Base-by-base conservation (phyloP, 768 basidiomycete genomes). In the Pluteus cervinus region DNA sequence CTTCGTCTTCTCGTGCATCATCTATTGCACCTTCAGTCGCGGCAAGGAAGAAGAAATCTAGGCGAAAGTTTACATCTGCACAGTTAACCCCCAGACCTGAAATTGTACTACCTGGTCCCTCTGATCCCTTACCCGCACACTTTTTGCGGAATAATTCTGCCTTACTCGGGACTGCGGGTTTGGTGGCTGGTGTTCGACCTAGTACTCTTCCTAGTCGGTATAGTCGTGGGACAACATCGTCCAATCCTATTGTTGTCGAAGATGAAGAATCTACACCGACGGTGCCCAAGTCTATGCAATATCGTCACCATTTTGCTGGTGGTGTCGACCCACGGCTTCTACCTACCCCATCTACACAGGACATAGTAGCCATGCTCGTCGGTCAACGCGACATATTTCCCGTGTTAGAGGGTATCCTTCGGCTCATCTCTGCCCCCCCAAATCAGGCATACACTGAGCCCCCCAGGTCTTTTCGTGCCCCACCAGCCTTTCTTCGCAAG, bases 101-200 rank as follows among this genome's bases (percentile, higher is more conserved):
- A 29, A 84, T 87, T 17, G 42, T 62, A 15, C 58, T 87, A 1
- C 85, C 84, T 0, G 74, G 76, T 45, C 74, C 80, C 16, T 65
- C 73, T 33, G 71, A 65, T 28, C 80, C 79, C 1, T 59, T 66
- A 11, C 86, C 85, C 12, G 58, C 73, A 6, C 76, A 86, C 53
- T 83, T 86, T 40, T 60, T 88, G 35, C 79, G 86, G 21, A 86
- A 73, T 46, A 85, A 87, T 54, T 66, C 76, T 23, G 78, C 79
- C 1, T 62, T 88, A 3, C 67, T 88, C 6, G 86, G 86, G 7
- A 68, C 71, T 12, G 86, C 86, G 8, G 86, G 86, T 24, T 58
- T 82, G 28, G 75, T 88, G 14, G 76, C 73, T 25, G 74, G 75
- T 4, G 64, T 87, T 16, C 79, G 76, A 37, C 77, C 83, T 17